Conservation (phyloP, 257 asterid genomes). For the Salvia rosmarinus region DNA sequence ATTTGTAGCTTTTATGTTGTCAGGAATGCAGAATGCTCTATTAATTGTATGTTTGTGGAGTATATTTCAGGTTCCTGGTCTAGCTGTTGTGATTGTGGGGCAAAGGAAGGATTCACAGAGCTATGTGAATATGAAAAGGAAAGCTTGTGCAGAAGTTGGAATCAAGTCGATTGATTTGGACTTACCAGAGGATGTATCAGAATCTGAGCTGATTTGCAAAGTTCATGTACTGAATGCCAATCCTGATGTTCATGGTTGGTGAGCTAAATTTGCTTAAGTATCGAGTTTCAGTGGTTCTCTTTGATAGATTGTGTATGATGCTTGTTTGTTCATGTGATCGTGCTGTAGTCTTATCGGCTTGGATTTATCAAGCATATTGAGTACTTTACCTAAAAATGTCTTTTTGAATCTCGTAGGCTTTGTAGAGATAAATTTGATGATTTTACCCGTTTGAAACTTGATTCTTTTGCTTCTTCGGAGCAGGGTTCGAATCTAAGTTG, state of each 20-base stretch:
- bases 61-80: conserved; percentile 79
- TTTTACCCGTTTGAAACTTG: background rate
- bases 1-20: background rate
- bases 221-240: conserved; percentile 80
- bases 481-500: conserved; percentile 60
- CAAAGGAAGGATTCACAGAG: conserved; percentile 90
- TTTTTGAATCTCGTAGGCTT: background rate
- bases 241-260: conserved; percentile 92
- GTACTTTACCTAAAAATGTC: background rate
- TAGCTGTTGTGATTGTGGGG: conserved; percentile 96
- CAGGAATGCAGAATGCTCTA: background rate
- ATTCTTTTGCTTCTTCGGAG: background rate
- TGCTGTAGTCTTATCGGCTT: background rate
- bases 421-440: background rate
- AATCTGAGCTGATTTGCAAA: conserved; percentile 72
- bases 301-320: background rate
- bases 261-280: conserved; percentile 11
- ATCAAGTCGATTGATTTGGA: conserved; percentile 78
- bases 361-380: background rate
- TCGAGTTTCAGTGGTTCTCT: conserved; percentile 6
- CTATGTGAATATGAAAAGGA: conserved; percentile 93
- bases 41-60: conserved; percentile 18
- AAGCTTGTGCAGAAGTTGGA: conserved; percentile 92
- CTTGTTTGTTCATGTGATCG: background rate
- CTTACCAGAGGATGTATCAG: conserved; percentile 81